phyloP scores from a whole-genome alignment of 2,329 filamentous ascomycete genomes.

The Pseudogymnoascus sp. region DNA sequence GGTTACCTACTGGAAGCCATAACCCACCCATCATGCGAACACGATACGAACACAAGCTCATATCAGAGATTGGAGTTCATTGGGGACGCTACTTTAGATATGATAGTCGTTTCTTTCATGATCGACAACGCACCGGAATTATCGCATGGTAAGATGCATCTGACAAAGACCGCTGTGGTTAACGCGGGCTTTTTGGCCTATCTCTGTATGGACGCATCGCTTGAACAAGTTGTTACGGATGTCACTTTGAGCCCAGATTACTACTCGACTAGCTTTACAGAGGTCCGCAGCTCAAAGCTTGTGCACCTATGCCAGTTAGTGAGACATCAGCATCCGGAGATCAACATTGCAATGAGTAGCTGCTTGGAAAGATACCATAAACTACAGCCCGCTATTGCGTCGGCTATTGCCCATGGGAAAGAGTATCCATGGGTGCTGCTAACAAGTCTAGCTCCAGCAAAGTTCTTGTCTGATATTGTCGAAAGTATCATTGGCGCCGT shows the following conservation, averaged over 20 bases:
- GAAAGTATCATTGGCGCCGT: constrained; percentile 77
- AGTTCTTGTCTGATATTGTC: constrained; percentile 78
- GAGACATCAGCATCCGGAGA: constrained; percentile 45
- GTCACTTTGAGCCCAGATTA: background rate
- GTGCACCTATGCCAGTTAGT: constrained; percentile 63
- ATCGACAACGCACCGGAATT: constrained; percentile 39
- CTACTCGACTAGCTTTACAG: constrained; percentile 1
- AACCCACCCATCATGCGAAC: constrained; percentile 61
- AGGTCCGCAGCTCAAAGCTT: constrained; percentile 11
- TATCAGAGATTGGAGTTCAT: constrained; percentile 80
- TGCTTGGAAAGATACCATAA: background rate
- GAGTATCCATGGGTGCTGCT: constrained; percentile 74
- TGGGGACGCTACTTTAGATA: constrained; percentile 79
- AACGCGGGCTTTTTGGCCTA: constrained; percentile 79
- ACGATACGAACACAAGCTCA: constrained; percentile 40
- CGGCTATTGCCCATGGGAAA: constrained; percentile 41
- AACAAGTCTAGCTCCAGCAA: constrained; percentile 56
- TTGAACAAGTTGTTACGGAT: constrained; percentile 26
- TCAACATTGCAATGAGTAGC: constrained; percentile 27
- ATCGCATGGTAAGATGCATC: constrained; percentile 61
- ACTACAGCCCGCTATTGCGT: constrained; percentile 11
- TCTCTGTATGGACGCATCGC: constrained; percentile 54
- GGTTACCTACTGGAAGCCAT: constrained; percentile 68
- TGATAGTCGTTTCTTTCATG: constrained; percentile 60
- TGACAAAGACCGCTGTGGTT: constrained; percentile 66